These are phyloP conservation scores for Globisporangium emineosum DNA, from an alignment of 352 stramenopile genomes.

Conservation along the genomic window DNA sequence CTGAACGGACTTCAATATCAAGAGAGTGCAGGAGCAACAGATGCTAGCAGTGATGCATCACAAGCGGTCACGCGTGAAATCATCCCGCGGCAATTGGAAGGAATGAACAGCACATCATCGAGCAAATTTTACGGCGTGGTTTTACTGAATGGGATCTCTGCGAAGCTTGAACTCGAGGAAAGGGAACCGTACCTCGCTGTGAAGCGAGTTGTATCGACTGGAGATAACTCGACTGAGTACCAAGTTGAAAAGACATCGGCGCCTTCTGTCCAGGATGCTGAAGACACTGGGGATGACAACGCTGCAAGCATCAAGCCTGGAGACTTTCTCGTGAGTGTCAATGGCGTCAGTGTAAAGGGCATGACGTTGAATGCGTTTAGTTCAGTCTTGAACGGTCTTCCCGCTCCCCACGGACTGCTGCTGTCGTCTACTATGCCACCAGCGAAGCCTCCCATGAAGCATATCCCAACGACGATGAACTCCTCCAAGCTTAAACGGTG, in stretches of 20 bases:
- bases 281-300: constrained; percentile 10
- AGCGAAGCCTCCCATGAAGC: constrained; percentile 43
- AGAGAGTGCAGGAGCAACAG: constrained; percentile 18
- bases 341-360: constrained; percentile 43
- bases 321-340: constrained; percentile 53
- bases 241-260: neutral
- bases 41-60: neutral
- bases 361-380: constrained; percentile 34
- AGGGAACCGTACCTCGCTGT: constrained; percentile 47
- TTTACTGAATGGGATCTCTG: constrained; percentile 33
- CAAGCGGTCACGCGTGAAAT: constrained; percentile 8
- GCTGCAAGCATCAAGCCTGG: constrained; percentile 21
- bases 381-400: constrained; percentile 22
- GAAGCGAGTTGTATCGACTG: constrained; percentile 21
- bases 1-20: constrained; percentile 54
- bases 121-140: constrained; percentile 54
- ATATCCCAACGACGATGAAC: constrained; percentile 57
- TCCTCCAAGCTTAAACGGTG: constrained; percentile 65
- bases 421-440: constrained; percentile 43
- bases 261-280: constrained; percentile 7
- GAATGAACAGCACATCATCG: neutral
- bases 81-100: constrained; percentile 18
- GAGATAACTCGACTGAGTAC: constrained; percentile 7
- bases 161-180: constrained; percentile 32
- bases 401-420: constrained; percentile 50